phyloP scores from a whole-genome alignment of 768 basidiomycete genomes.

The Trametes gibbosa region DNA sequence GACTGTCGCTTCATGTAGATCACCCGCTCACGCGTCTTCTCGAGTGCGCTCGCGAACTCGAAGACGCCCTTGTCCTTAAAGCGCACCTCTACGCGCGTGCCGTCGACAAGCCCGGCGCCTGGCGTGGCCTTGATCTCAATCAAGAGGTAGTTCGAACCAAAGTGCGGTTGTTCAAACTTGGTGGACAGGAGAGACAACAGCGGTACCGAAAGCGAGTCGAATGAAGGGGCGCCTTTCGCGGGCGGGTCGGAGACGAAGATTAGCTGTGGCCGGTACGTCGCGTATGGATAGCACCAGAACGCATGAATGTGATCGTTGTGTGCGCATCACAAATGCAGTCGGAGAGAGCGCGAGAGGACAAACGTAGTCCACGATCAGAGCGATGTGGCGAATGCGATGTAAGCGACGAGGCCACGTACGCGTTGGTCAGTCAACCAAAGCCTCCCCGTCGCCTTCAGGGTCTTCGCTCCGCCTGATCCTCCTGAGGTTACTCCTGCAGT shows the following conservation, averaged over 20 bases:
- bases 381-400: not conserved
- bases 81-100: slow-evolving; percentile 65
- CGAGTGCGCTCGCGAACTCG: slow-evolving; percentile 66
- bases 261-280: slow-evolving; percentile 42
- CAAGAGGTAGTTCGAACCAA: slow-evolving; percentile 63
- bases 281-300: not conserved
- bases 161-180: slow-evolving; percentile 73
- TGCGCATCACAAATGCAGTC: too few species aligned
- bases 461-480: slow-evolving; percentile 54
- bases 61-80: slow-evolving; percentile 69
- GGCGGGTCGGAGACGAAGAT: slow-evolving; percentile 44
- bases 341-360: slow-evolving; percentile 6
- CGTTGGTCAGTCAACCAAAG: slow-evolving; percentile 71
- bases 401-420: slow-evolving; percentile 39
- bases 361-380: not conserved
- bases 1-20: slow-evolving; percentile 72
- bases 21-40: slow-evolving; percentile 74
- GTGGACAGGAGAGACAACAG: slow-evolving; percentile 64
- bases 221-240: slow-evolving; percentile 17
- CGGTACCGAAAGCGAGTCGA: slow-evolving; percentile 53
- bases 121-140: slow-evolving; percentile 66
- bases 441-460: slow-evolving; percentile 55
- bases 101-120: slow-evolving; percentile 63
- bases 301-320: too few species aligned
- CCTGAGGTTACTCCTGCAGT: slow-evolving; percentile 41